Evolutionary conservation across 352 stramenopile species (phyloP).

Genomic region (Phytopythium kandeliae): DNA sequence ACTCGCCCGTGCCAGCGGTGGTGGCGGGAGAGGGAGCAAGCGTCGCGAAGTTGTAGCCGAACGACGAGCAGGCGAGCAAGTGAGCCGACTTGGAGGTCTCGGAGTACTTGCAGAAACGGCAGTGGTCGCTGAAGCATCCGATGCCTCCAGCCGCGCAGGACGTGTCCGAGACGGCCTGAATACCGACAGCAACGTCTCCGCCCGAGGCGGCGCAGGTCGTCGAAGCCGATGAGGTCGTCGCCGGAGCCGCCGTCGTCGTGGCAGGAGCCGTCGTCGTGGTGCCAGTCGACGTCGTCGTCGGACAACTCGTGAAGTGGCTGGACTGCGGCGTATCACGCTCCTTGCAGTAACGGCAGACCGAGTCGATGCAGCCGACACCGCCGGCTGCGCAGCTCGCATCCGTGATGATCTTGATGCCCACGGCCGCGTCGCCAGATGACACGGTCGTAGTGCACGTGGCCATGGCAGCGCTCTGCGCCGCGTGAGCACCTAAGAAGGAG

Average conservation of each 20-base stretch:
- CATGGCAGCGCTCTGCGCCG: background rate
- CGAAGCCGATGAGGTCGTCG: background rate
- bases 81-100: conserved; percentile 26
- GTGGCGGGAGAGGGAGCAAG: background rate
- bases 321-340: conserved; percentile 13
- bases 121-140: conserved; percentile 25
- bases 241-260: background rate
- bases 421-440: conserved; percentile 18
- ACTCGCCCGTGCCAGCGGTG: background rate
- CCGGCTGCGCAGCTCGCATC: conserved; percentile 24
- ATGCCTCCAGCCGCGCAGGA: conserved; percentile 22
- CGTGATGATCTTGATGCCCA: conserved; percentile 31
- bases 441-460: conserved; percentile 11
- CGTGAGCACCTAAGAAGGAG: background rate
- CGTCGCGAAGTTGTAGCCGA: conserved; percentile 16
- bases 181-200: conserved; percentile 19
- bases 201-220: conserved; percentile 9
- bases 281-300: background rate
- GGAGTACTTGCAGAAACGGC: conserved; percentile 31
- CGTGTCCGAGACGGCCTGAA: conserved; percentile 21
- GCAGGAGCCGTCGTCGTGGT: background rate
- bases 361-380: conserved; percentile 31
- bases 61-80: conserved; percentile 23
- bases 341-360: conserved; percentile 45
- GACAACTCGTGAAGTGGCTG: conserved; percentile 1